Evolutionary conservation across 371 early-diverging fungal species (phyloP).

Genomic region (Circinella minor): DNA sequence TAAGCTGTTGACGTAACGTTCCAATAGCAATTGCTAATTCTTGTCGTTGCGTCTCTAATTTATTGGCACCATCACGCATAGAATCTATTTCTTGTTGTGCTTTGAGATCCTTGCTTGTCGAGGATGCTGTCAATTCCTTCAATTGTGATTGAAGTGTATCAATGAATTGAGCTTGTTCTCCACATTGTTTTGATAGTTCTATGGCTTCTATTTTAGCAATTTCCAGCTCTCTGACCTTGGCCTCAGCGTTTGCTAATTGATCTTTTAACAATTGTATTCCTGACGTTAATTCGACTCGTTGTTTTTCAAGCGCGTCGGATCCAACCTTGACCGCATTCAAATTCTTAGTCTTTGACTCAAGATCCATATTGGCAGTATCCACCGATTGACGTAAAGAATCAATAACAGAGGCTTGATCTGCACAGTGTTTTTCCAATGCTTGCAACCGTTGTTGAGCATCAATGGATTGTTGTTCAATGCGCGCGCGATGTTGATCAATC

Average conservation of each 20-base stretch:
- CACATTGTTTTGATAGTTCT: neutral
- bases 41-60: neutral
- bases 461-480: neutral
- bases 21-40: neutral
- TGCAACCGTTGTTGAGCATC: neutral
- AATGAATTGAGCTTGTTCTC: neutral
- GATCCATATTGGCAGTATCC: neutral
- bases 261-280: neutral
- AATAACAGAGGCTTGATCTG: neutral
- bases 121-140: neutral
- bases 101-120: neutral
- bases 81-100: neutral
- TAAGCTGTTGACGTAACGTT: slow-evolving; percentile 1
- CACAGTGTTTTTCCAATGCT: slow-evolving; percentile 2
- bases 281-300: neutral
- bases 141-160: neutral
- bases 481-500: neutral
- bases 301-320: slow-evolving; percentile 5
- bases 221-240: neutral
- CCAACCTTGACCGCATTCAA: slow-evolving; percentile 3
- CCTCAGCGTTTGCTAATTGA: neutral
- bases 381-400: neutral
- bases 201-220: neutral
- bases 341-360: neutral
- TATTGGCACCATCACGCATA: neutral